Conservation (phyloP, 2,329 filamentous ascomycete genomes). For the Xylariomycetidae sp. region DNA sequence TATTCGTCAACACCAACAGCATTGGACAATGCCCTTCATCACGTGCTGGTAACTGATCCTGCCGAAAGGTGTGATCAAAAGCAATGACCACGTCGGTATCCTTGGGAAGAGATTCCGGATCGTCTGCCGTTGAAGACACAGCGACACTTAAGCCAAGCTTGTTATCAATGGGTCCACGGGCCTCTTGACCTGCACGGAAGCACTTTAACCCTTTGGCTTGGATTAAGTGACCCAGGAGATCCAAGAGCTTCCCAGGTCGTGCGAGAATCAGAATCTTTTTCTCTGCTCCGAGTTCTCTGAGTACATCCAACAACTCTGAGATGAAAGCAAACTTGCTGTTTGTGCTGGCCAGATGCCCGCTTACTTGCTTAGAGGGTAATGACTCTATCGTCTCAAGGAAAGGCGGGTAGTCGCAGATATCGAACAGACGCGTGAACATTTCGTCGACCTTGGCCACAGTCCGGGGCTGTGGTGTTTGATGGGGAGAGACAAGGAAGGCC, state of each 20-base stretch:
- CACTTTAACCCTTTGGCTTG: slow-evolving; percentile 29
- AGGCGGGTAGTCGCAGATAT: slow-evolving; percentile 52
- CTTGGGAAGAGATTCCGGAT: slow-evolving; percentile 29
- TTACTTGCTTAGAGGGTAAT: slow-evolving; percentile 35
- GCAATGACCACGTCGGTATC: slow-evolving; percentile 46
- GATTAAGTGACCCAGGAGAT: slow-evolving; percentile 46
- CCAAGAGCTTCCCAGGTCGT: slow-evolving; percentile 41
- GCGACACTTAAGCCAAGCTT: slow-evolving; percentile 29
- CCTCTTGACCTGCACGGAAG: slow-evolving; percentile 21
- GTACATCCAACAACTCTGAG: slow-evolving; percentile 43
- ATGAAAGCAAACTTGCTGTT: slow-evolving; percentile 58
- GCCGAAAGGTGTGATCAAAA: slow-evolving; percentile 45
- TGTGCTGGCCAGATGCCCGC: slow-evolving; percentile 48
- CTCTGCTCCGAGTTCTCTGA: slow-evolving; percentile 32
- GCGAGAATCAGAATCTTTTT: slow-evolving; percentile 49
- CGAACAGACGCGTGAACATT: slow-evolving; percentile 44
- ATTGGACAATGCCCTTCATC: slow-evolving; percentile 29
- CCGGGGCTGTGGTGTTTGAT: slow-evolving; percentile 31
- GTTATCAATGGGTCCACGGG: slow-evolving; percentile 9
- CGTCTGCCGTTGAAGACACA: slow-evolving; percentile 35
- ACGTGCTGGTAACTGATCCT: slow-evolving; percentile 23
- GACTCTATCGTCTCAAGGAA: slow-evolving; percentile 40
- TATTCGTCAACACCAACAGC: slow-evolving; percentile 43
- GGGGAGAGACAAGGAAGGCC: slow-evolving; percentile 34
- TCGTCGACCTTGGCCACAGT: slow-evolving; percentile 42